Evolutionary conservation across 2,329 filamentous ascomycete genomes (phyloP).

Genomic region (Emergomyces africanus): DNA sequence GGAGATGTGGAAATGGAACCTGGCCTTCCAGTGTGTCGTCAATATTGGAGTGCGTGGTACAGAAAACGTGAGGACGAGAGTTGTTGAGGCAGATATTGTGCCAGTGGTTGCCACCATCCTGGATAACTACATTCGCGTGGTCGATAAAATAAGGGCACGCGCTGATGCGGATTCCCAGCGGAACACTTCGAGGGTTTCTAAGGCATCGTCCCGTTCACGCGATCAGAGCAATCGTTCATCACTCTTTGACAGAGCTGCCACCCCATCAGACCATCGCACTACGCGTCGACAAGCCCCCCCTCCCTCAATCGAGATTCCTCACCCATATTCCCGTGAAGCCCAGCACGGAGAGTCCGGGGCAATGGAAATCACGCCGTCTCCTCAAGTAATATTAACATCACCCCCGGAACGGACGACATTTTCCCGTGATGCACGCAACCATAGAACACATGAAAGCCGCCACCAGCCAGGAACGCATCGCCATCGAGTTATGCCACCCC

Average conservation of each 20-base stretch:
- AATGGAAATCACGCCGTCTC: conserved; percentile 50
- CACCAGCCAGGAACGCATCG: conserved; percentile 35
- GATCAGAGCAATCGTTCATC: conserved; percentile 22
- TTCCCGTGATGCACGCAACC: conserved; percentile 39
- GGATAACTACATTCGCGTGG: conserved; percentile 94
- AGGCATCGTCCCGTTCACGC: conserved; percentile 16
- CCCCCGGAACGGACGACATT: conserved; percentile 59
- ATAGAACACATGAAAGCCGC: conserved; percentile 31
- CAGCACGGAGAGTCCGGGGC: conserved; percentile 37
- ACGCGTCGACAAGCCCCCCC: conserved; percentile 70
- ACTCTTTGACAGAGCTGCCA: conserved; percentile 39
- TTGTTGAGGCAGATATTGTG: conserved; percentile 98
- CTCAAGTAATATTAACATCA: conserved; percentile 53
- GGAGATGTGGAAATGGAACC: conserved; percentile 99
- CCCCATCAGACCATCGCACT: conserved; percentile 43
- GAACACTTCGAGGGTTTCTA: conserved; percentile 21
- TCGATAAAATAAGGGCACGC: conserved; percentile 81
- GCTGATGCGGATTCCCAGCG: conserved; percentile 63
- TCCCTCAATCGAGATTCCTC: conserved; percentile 68
- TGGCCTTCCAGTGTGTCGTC: conserved; percentile 97
- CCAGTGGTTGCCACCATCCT: conserved; percentile 96
- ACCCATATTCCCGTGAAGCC: conserved; percentile 38
- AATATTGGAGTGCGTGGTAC: conserved; percentile 97
- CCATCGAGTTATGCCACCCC: conserved; percentile 50
- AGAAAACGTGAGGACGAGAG: conserved; percentile 81